Conservation (phyloP, 257 asterid genomes). For the Solanum ossicruentum region DNA sequence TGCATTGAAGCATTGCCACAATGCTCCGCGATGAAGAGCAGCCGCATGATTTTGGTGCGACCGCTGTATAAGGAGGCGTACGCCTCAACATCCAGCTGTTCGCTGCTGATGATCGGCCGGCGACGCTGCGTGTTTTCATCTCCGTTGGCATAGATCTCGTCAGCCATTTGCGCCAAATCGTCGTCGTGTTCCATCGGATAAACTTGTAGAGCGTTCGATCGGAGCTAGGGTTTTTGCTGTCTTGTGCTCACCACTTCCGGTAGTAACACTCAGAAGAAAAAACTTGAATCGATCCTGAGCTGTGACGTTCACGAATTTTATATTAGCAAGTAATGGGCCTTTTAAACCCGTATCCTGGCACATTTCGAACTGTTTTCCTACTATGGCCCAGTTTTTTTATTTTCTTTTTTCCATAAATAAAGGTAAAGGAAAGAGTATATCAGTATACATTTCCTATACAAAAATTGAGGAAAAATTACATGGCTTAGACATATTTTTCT, state of each 20-base stretch:
- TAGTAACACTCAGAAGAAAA: neutral
- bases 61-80: conserved; percentile 83
- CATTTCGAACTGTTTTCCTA: neutral
- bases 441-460: too few relatives aligned
- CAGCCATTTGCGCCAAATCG: conserved; percentile 33
- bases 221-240: conserved; percentile 24
- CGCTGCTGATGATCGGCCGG: conserved; percentile 80
- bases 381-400: neutral
- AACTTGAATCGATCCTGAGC: neutral
- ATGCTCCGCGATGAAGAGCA: conserved; percentile 56
- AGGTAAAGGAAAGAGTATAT: too few relatives aligned
- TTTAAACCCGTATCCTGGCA: neutral
- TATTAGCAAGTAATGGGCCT: neutral
- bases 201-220: neutral
- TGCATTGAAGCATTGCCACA: conserved; percentile 61
- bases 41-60: conserved; percentile 74
- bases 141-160: conserved; percentile 56
- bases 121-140: conserved; percentile 35
- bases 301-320: neutral
- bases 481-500: too few relatives aligned
- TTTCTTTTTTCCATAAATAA: too few relatives aligned
- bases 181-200: conserved; percentile 62
- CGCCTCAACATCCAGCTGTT: conserved; percentile 87
- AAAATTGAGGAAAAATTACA: too few relatives aligned
- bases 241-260: neutral